Conservation (phyloP, 2,329 filamentous ascomycete species). For the Gnomoniopsis smithogilvyi region DNA sequence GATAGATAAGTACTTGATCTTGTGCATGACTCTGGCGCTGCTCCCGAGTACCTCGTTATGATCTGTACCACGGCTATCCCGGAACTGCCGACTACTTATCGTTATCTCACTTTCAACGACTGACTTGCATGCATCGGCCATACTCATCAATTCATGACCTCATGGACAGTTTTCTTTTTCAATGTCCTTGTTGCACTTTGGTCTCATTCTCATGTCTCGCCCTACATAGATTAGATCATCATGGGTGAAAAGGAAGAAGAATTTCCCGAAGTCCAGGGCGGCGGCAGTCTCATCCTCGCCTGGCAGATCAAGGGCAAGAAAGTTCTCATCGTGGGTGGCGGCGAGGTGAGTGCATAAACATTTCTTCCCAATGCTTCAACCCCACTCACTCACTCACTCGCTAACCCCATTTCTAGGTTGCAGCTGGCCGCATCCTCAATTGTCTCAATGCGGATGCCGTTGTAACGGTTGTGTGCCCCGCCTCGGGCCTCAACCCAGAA, state of each 20-base stretch:
- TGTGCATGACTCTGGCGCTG: not conserved
- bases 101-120: not conserved
- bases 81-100: not conserved
- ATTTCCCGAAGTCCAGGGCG: conserved; percentile 81
- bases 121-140: not conserved
- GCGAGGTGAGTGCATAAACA: conserved; percentile 62
- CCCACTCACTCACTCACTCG: not conserved
- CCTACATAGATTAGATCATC: not conserved
- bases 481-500: conserved; percentile 79
- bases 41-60: not conserved
- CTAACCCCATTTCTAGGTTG: conserved; percentile 61
- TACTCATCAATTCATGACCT: not conserved
- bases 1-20: not conserved
- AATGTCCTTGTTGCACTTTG: not conserved
- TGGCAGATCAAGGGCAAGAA: conserved; percentile 92
- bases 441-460: conserved; percentile 92
- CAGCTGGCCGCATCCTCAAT: conserved; percentile 89
- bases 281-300: conserved; percentile 88
- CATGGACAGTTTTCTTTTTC: not conserved
- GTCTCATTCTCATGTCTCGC: not conserved
- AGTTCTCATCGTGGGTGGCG: conserved; percentile 90
- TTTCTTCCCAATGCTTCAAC: not conserved
- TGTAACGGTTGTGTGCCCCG: conserved; percentile 81
- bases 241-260: conserved; percentile 25
- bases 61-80: not conserved